Base-by-base conservation (phyloP, 257 asterid genomes). In the Paulownia fortunei region DNA sequence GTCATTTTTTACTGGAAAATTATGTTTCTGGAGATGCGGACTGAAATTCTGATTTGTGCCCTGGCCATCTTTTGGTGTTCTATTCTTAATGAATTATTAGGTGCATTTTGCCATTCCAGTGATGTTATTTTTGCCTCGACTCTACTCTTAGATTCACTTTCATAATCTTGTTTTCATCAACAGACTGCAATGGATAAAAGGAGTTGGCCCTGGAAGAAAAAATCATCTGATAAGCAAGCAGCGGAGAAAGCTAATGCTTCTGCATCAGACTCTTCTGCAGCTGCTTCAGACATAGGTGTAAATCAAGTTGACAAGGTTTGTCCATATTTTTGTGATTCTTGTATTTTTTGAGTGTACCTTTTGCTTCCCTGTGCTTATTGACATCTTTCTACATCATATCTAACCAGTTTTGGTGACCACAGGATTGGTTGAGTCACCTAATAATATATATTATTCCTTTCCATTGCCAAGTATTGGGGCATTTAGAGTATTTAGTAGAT, bases 131-230 rank as follows among this genome's bases (percentile, higher is more conserved):
- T 55, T 54, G 32, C 9, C 16, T 42, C 5, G 69, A 59, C 36
- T 26, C 27, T 27, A n/a, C 27, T 52, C 63, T 10, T 39, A 24
- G 51, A 36, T 51, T 72, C 56, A 26, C 9, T 61, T 61, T 41
- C 59, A 8, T 51, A 32, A 68, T 59, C 21, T 78, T 68, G 23
- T 49, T 82, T 47, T 49, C 61, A 52, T 80, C 47, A 34, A 49
- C 83, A 91, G 94, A 55, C 63, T 79, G 72, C 80, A 72, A 96
- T 96, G 99, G 98, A 96, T 71, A 89, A 82, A 60, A 81, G 90
- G 80, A 88, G 97, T 88, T 96, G 99, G 99, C 99, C 97, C 2
- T 96, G 99, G 97, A 96, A 93, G 95, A 96, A 88, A 84, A 96
- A 90, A 82, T 84, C 97, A 55, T 93, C 97, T 47, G 98, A 94